Percentiles rank a stretch among this genome's conserved stretches.
phyloP scores from a whole-genome alignment of 495 filamentous ascomycete genomes.

The Trichodelitschia bisporula region DNA sequence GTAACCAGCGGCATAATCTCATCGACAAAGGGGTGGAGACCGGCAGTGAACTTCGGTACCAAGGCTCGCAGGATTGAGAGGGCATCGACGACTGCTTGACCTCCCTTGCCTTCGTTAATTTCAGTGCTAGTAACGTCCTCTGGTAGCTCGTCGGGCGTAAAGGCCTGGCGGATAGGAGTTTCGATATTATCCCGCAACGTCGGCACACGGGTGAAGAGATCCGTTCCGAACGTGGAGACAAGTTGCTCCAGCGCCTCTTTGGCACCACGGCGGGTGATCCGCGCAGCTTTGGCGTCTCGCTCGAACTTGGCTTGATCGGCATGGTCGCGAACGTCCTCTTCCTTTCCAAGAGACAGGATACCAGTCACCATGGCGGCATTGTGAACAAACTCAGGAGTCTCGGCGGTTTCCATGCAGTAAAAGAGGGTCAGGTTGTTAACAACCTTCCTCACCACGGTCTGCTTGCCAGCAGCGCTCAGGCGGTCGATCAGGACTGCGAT shows the following conservation, averaged over 20 bases:
- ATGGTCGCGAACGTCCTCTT: constrained; percentile 87
- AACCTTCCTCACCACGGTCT: constrained; percentile 74
- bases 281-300: constrained; percentile 57
- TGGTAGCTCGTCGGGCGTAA: constrained; percentile 43
- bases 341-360: constrained; percentile 80
- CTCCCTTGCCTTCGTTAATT: too few species aligned
- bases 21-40: constrained; percentile 53
- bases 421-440: constrained; percentile 87
- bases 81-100: constrained; percentile 81
- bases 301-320: constrained; percentile 74
- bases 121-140: constrained; percentile 37
- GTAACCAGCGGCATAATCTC: constrained; percentile 65
- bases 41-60: constrained; percentile 52
- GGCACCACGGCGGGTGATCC: constrained; percentile 72
- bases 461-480: constrained; percentile 49
- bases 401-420: constrained; percentile 86
- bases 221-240: constrained; percentile 45
- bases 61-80: constrained; percentile 81
- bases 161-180: constrained; percentile 45
- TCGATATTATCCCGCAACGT: constrained; percentile 61
- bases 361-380: constrained; percentile 49
- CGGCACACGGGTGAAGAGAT: constrained; percentile 56
- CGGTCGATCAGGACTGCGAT: constrained; percentile 66
- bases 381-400: constrained; percentile 78
- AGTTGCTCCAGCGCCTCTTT: constrained; percentile 88